Conservation (phyloP, 331 rosid genomes). For the Spiraea crenata region DNA sequence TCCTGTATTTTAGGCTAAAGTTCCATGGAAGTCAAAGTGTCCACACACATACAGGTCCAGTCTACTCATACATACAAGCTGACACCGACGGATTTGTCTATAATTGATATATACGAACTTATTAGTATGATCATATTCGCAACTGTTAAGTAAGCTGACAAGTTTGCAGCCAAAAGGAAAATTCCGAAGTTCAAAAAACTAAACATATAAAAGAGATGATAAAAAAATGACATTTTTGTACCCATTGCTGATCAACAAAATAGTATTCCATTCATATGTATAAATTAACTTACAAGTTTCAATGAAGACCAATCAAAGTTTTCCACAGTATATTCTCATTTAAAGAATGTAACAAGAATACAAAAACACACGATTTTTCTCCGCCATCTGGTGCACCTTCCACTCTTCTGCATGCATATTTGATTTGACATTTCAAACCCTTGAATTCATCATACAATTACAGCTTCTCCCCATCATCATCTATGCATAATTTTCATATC, state of each 20-base stretch:
- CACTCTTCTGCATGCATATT: neutral
- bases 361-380: neutral
- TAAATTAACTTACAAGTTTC: neutral
- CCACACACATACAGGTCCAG: neutral
- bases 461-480: neutral
- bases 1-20: neutral
- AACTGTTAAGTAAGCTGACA: no score
- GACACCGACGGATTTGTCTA: neutral
- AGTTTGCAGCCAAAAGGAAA: neutral
- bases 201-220: neutral
- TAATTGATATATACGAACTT: no score
- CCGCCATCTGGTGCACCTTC: neutral
- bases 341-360: neutral
- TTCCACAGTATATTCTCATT: neutral
- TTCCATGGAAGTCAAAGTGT: neutral
- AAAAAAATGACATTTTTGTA: conserved; percentile 3
- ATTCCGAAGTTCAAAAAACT: neutral
- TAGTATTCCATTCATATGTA: neutral
- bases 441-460: no score
- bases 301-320: neutral
- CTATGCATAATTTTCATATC: neutral
- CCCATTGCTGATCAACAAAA: neutral
- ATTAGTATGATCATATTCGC: no score
- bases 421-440: neutral
- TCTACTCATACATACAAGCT: neutral